Evolutionary conservation across 2,329 filamentous ascomycete species (phyloP), one percentile per base, ranked within the genome.

Genomic region (Ceratocystiopsis minuta): DNA sequence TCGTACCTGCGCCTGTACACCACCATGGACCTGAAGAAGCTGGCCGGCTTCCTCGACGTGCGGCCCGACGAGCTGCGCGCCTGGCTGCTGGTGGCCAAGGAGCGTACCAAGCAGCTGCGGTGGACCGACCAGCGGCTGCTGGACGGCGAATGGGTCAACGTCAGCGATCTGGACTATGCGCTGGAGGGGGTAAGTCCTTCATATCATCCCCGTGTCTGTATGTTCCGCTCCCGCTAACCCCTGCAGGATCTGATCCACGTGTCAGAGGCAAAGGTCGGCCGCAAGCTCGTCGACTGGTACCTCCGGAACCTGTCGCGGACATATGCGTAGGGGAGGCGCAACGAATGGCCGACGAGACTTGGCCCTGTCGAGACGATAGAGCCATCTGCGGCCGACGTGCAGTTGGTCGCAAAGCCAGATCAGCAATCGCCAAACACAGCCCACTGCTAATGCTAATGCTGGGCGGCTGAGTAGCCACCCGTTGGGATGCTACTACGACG

Each of bases 1-100:
- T 95, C 87, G 48, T 98, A 98, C 70, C 76, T 98, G 52, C 90
- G 93, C 60, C 80, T 98, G 43, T 98, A 98, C 76, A 96, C 90
- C 37, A 98, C 90, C 52, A 96, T 98, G 88, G 90, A 98, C 56
- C 71, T 98, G 49, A 90, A 88, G 70, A 98, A 98, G 69, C 78
- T 98, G 47, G 85, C 90, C 47, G 87, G 87, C 46, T 98, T 98
- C 75, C 73, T 98, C 43, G 90, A 96, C 55, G 85, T 95, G 45
- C 79, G 94, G 63, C 80, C 88, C n/a, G 90, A 96, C 62, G 86
- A 93, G 66, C 72, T 98, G 51, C 80, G 90, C 53, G 81, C 82
- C 46, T 94, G 86, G 81, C 69, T 98, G 47, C 67, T 98, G 49
- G 86, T 98, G 49, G 96, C 92, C 71, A 98, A 98, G 77, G 90